These are phyloP conservation scores for Tillandsia fasciculata DNA, from an alignment of 176 grass and related monocot species.

Conservation along the genomic window DNA sequence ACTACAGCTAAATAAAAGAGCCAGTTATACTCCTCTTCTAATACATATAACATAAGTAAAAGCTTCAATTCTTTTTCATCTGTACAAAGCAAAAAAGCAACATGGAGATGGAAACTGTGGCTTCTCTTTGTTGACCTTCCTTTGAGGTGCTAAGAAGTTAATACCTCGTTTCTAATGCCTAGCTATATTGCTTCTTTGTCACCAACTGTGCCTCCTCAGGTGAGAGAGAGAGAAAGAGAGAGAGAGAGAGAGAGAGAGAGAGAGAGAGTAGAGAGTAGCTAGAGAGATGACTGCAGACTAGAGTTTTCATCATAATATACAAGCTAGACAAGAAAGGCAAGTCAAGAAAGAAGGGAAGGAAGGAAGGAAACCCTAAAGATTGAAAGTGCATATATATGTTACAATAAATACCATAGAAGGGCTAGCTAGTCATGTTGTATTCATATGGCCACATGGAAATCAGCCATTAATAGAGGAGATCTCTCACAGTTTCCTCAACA, in stretches of 20 bases:
- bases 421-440: neutral
- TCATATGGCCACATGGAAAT: neutral
- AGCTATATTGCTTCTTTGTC: neutral
- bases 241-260: neutral
- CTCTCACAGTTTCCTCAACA: neutral
- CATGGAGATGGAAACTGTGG: constrained; percentile 21
- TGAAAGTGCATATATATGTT: constrained; percentile 1
- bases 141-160: constrained; percentile 11
- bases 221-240: no score
- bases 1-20: no score
- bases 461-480: neutral
- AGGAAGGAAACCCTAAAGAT: constrained; percentile 14
- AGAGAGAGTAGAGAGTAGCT: neutral
- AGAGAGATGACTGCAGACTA: neutral
- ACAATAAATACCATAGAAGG: neutral
- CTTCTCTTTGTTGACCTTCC: constrained; percentile 16
- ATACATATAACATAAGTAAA: no score
- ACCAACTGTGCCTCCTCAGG: neutral
- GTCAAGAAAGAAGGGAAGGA: constrained; percentile 11
- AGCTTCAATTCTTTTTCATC: no score
- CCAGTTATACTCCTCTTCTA: no score
- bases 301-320: neutral
- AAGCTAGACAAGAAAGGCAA: constrained; percentile 4
- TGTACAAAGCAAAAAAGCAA: no score
- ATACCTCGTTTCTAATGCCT: constrained; percentile 9